Conservation (phyloP, 2,329 filamentous ascomycete genomes). For the Raffaelea deltoideospora region DNA sequence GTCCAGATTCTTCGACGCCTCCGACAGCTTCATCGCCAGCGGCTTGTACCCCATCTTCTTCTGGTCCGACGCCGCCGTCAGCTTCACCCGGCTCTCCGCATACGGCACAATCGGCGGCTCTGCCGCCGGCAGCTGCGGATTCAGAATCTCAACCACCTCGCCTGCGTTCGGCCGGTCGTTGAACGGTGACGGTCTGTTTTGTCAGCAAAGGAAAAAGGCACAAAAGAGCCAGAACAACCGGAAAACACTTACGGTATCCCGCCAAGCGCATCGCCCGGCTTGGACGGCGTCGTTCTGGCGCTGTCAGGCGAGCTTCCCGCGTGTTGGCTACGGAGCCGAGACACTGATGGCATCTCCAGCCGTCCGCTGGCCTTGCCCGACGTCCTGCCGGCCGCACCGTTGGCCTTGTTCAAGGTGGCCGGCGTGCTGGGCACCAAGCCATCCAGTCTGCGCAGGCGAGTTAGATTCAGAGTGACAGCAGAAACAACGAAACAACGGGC, state of each 20-base stretch:
- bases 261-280: slow-evolving; percentile 22
- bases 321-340: slow-evolving; percentile 27
- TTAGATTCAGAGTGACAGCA: too few species aligned
- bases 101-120: slow-evolving; percentile 59
- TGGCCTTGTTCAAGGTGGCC: slow-evolving; percentile 16
- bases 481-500: background rate
- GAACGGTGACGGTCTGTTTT: slow-evolving; percentile 50
- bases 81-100: slow-evolving; percentile 62
- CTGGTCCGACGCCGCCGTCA: slow-evolving; percentile 74
- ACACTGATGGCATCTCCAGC: slow-evolving; percentile 29
- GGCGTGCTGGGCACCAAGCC: slow-evolving; percentile 52
- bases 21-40: slow-evolving; percentile 86
- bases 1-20: slow-evolving; percentile 84
- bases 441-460: slow-evolving; percentile 42
- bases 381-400: slow-evolving; percentile 12
- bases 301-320: slow-evolving; percentile 28
- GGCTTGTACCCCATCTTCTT: slow-evolving; percentile 87
- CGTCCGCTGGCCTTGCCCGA: slow-evolving; percentile 12
- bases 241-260: slow-evolving; percentile 19
- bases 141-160: slow-evolving; percentile 70
- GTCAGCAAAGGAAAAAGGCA: background rate
- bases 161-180: slow-evolving; percentile 64
- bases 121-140: slow-evolving; percentile 52
- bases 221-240: background rate
- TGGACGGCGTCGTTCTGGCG: slow-evolving; percentile 25